Evolutionary conservation across 2,329 filamentous ascomycete species (phyloP).

Genomic region (Microdochium paspali): DNA sequence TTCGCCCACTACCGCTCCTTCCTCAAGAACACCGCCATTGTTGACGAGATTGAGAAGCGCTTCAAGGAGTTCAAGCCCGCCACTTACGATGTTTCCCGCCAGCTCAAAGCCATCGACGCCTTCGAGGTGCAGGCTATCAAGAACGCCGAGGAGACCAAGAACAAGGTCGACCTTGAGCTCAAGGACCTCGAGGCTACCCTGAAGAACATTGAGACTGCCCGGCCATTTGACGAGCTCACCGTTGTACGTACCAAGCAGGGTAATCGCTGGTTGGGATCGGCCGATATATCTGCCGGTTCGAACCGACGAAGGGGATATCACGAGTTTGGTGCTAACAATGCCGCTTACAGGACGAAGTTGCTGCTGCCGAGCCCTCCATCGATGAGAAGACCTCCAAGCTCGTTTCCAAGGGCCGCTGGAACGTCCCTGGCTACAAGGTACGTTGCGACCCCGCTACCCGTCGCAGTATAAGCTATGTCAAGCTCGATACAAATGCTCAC

Average conservation of each 20-base stretch:
- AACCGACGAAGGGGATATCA: slow-evolving; percentile 2
- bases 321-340: slow-evolving; percentile 15
- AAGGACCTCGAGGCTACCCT: slow-evolving; percentile 89
- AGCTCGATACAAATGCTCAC: slow-evolving; percentile 23
- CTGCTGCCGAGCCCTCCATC: slow-evolving; percentile 87
- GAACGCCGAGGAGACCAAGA: slow-evolving; percentile 95
- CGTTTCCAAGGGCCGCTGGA: slow-evolving; percentile 96
- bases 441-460: slow-evolving; percentile 19
- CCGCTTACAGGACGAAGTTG: slow-evolving; percentile 73
- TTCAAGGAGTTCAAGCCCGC: slow-evolving; percentile 85
- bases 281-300: slow-evolving; percentile 4
- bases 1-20: slow-evolving; percentile 84
- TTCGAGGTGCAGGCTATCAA: slow-evolving; percentile 96
- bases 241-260: slow-evolving; percentile 59
- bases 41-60: slow-evolving; percentile 96
- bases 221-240: slow-evolving; percentile 94
- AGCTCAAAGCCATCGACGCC: slow-evolving; percentile 96
- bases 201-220: slow-evolving; percentile 92
- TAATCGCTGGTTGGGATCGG: neutral
- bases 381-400: slow-evolving; percentile 93
- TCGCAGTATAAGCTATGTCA: neutral
- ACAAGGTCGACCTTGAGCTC: slow-evolving; percentile 89
- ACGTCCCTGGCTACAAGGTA: slow-evolving; percentile 98
- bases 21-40: slow-evolving; percentile 91
- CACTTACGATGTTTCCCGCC: slow-evolving; percentile 85